Base-by-base conservation (phyloP, 164 flowering plant species). In the Stephania yunnanensis region DNA sequence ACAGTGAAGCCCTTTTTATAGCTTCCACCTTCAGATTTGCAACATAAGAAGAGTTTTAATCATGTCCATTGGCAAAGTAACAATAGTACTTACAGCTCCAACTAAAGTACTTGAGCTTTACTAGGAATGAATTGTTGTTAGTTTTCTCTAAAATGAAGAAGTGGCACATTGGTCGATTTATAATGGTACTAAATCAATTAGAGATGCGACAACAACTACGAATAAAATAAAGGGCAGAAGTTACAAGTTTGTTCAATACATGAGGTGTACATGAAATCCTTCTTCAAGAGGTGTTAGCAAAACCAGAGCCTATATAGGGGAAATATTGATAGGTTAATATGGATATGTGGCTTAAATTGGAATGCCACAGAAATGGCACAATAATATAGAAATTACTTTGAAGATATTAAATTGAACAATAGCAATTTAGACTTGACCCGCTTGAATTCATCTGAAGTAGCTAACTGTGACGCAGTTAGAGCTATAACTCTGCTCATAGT, bases 371-470 rank as follows among this genome's bases (percentile, higher is more conserved):
- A 78, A 42, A 70, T 66, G 19, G 74, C 61, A 70, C 58, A 76
- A 50, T 63, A 75, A 25, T 6, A 19, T 80, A 76, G 73, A 81
- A 79, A 80, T 81, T 76, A 82, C 82, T 77, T 75, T 71, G 66
- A 73, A 31, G 44, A 67, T 44, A 74, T 81, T 70, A 80, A 80
- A 85, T 30, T 73, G 74, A 79, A 81, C 78, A 71, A 19, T 74
- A 78, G 74, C 73, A 76, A 83, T 73, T 80, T 78, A 83, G 82
- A 85, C 75, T 81, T 78, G 77, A 94, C 97, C 93, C 77, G 93
- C 90, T 95, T 95, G 83, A 91, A 83, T 87, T 95, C 99, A 86
- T 95, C 97, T 83, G 92, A 95, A 61, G 99, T 88, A 72, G 93
- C 97, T 68, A 95, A 82, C 83, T 95, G 99, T 8, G 99, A 87